Evolutionary conservation across 768 basidiomycete genomes (phyloP).

Genomic region (Grammothele lineata): DNA sequence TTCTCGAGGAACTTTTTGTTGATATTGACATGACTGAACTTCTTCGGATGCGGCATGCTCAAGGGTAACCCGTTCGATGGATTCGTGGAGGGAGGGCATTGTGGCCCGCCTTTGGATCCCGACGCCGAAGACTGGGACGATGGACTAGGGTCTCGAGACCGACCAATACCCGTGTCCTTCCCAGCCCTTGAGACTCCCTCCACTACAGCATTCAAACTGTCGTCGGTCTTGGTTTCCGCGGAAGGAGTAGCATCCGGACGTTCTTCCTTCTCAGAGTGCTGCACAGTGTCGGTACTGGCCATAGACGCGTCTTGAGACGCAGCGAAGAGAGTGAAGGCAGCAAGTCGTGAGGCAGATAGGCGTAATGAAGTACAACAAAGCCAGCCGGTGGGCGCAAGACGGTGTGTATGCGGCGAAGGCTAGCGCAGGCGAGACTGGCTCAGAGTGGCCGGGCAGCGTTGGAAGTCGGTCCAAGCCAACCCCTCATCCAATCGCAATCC

Average conservation of each 20-base stretch:
- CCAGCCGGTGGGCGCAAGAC: no score
- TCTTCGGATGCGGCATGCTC: conserved; percentile 61
- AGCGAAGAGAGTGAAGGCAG: conserved; percentile 5
- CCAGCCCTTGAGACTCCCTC: conserved; percentile 4
- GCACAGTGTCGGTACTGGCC: conserved; percentile 59
- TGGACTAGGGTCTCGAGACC: conserved; percentile 18
- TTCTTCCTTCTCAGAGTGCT: conserved; percentile 31
- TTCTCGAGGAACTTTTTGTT: conserved; percentile 97
- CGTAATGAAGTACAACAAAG: no score
- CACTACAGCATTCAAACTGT: background rate
- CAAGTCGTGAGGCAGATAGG: no score
- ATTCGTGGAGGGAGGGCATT: conserved; percentile 12
- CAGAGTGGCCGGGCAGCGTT: background rate
- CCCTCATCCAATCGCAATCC: background rate
- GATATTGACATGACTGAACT: conserved; percentile 86
- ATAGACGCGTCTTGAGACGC: conserved; percentile 80
- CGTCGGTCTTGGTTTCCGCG: background rate
- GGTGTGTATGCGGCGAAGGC: no score
- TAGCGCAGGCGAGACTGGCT: no score
- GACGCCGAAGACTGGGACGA: conserved; percentile 17
- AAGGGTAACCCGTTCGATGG: conserved; percentile 13
- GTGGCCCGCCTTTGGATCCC: conserved; percentile 12
- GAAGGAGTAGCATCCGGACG: background rate
- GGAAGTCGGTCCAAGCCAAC: background rate
- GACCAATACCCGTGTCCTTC: no score